These are phyloP conservation scores for Basidioascus undulatus DNA, from an alignment of 768 basidiomycete genomes.

Conservation along the genomic window DNA sequence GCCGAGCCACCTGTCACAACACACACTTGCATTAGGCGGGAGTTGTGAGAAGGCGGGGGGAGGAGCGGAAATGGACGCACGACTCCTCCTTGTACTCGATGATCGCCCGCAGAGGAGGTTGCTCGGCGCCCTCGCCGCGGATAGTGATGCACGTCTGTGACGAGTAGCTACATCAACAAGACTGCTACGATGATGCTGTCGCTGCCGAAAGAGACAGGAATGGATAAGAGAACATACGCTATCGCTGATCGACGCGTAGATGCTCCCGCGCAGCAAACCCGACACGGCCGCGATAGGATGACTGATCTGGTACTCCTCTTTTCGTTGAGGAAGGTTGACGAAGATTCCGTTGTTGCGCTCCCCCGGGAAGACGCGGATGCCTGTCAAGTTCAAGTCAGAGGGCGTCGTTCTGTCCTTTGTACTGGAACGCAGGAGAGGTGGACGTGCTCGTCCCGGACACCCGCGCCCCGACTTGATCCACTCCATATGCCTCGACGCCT, in stretches of 20 bases:
- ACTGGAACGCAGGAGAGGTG: neutral
- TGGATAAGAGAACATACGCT: conserved; percentile 16
- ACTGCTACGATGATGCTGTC: neutral
- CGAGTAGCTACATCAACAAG: neutral
- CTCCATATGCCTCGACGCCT: conserved; percentile 42
- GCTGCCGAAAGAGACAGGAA: conserved; percentile 5
- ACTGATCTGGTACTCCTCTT: conserved; percentile 58
- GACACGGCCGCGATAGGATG: conserved; percentile 79
- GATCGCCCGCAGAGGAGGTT: conserved; percentile 57
- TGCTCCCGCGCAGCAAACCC: conserved; percentile 69
- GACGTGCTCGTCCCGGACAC: conserved; percentile 49
- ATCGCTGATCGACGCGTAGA: conserved; percentile 70
- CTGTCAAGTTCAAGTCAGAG: conserved; percentile 16
- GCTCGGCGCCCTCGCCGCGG: conserved; percentile 22
- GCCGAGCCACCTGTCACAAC: neutral
- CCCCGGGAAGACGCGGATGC: conserved; percentile 60
- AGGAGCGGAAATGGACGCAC: conserved; percentile 12
- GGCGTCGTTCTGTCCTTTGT: conserved; percentile 4
- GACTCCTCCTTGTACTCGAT: conserved; percentile 96
- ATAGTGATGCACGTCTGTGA: conserved; percentile 6
- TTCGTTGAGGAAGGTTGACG: conserved; percentile 46
- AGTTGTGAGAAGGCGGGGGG: neutral
- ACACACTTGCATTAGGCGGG: neutral
- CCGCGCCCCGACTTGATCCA: conserved; percentile 79
- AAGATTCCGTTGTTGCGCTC: conserved; percentile 71